phyloP scores from a whole-genome alignment of 2,329 filamentous ascomycete genomes.

The Cordyceps militaris region DNA sequence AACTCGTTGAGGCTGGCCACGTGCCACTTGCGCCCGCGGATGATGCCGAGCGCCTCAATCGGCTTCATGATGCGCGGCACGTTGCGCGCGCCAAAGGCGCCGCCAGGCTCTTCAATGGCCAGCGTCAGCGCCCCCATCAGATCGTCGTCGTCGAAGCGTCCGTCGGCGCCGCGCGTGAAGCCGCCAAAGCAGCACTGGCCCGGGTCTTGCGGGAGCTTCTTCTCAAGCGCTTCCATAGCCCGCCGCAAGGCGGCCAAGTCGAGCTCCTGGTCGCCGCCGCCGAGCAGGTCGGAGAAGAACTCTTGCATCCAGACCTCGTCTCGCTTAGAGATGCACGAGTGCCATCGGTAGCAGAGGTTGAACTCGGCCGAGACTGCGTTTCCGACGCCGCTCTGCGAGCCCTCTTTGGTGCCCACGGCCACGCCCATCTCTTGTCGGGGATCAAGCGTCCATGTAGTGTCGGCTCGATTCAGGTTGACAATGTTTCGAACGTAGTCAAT shows the following conservation, averaged over 20 bases:
- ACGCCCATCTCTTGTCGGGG: constrained; percentile 63
- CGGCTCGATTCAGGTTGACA: constrained; percentile 48
- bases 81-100: constrained; percentile 66
- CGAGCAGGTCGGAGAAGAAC: constrained; percentile 56
- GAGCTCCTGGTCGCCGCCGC: constrained; percentile 35
- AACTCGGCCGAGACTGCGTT: constrained; percentile 85
- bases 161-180: constrained; percentile 57
- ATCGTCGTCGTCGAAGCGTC: constrained; percentile 67
- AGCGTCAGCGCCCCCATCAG: constrained; percentile 62
- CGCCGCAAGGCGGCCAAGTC: constrained; percentile 50
- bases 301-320: constrained; percentile 77
- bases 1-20: constrained; percentile 77
- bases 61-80: constrained; percentile 67
- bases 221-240: constrained; percentile 54
- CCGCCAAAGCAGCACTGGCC: constrained; percentile 60
- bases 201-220: constrained; percentile 55
- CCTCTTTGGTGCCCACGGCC: constrained; percentile 43
- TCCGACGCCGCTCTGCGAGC: constrained; percentile 64
- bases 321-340: constrained; percentile 65
- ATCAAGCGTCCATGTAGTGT: constrained; percentile 76
- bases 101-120: constrained; percentile 70
- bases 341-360: constrained; percentile 83
- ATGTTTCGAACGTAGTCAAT: constrained; percentile 75
- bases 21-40: constrained; percentile 71
- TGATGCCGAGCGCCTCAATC: constrained; percentile 73